Evolutionary conservation across 2,329 filamentous ascomycete species (phyloP).

Genomic region (Helotiales sp.): DNA sequence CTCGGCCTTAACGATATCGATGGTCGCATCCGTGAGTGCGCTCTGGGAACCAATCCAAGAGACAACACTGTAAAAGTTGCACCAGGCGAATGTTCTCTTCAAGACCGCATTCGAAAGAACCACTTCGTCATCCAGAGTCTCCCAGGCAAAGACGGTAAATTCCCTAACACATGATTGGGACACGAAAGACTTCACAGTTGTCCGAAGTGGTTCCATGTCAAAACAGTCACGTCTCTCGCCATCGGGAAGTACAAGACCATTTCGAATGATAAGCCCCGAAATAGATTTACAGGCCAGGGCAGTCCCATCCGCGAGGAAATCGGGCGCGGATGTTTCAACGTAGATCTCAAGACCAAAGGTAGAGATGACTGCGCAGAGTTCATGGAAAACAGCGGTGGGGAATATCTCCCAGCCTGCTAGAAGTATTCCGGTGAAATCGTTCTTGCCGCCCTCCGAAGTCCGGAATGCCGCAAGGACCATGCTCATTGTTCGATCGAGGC

Average conservation of each 20-base stretch:
- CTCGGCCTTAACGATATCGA: conserved; percentile 43
- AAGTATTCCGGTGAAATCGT: conserved; percentile 48
- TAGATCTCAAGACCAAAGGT: conserved; percentile 47
- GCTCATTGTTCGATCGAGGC: conserved; percentile 32
- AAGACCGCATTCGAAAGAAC: conserved; percentile 48
- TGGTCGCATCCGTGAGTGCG: conserved; percentile 45
- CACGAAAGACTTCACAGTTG: conserved; percentile 51
- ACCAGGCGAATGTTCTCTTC: conserved; percentile 51
- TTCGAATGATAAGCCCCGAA: conserved; percentile 49
- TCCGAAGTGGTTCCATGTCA: conserved; percentile 47
- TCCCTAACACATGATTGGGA: conserved; percentile 51
- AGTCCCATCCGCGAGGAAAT: conserved; percentile 47
- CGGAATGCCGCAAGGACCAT: conserved; percentile 36
- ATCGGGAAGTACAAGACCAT: conserved; percentile 48
- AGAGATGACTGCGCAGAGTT: conserved; percentile 41
- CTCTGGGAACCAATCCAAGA: conserved; percentile 49
- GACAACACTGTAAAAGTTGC: conserved; percentile 51
- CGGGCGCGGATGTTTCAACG: conserved; percentile 48
- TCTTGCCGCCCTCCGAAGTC: conserved; percentile 42
- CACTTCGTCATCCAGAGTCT: conserved; percentile 49
- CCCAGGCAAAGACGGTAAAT: conserved; percentile 52
- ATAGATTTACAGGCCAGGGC: conserved; percentile 45
- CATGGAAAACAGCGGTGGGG: conserved; percentile 36
- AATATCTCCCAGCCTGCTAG: conserved; percentile 49
- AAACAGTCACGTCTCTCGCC: conserved; percentile 52